Evolutionary conservation across 2,329 filamentous ascomycete genomes (phyloP), one percentile per base, ranked within the genome.

Genomic region (Colletotrichum spinosum): DNA sequence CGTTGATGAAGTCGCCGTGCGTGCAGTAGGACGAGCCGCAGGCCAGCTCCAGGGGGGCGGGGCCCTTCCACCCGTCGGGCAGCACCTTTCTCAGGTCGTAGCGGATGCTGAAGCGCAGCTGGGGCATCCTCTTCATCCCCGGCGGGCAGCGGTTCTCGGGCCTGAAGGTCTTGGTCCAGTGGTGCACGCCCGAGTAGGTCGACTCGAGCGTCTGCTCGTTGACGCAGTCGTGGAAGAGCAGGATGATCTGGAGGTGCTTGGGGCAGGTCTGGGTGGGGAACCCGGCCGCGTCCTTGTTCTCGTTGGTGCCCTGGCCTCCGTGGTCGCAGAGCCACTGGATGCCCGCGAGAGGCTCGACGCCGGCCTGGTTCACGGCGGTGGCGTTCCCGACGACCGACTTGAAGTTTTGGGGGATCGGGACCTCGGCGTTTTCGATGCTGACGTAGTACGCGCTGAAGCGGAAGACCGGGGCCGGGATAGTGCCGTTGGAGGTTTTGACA

Each of bases 1-100:
- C 81, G 44, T 83, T 83, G 72, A 83, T 81, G 58, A 83, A 83
- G 69, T 84, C 81, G 4, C 81, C 81, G 67, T 83, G 81, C 6
- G 72, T 74, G 75, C 78, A 80, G 69, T 74, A 82, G 0, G 77
- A 76, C 11, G 71, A 68, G 1, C 79, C 79, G 60, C 76, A 81
- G 0, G 81, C 74, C 1, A 83, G 75, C 73, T 81, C 76, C 17
- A 83, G 62, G 0, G 81, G 81, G 2, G 81, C 75, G 0, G 71
- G 72, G 48, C 81, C 81, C 37, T 67, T 73, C 81, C 81, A 84
- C 25, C 81, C 81, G 48, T 79, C 72, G 3, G 81, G 79, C 9
- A 83, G 69, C 1, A 71, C 73, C 44, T 77, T 78, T 51, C 80
- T 17, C 17, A 17, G 69, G 60, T 83, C 81, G 69, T 81, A 84